These are phyloP conservation scores for Botrytis cinerea DNA, from an alignment of 2,329 filamentous ascomycete species.

Conservation along the genomic window DNA sequence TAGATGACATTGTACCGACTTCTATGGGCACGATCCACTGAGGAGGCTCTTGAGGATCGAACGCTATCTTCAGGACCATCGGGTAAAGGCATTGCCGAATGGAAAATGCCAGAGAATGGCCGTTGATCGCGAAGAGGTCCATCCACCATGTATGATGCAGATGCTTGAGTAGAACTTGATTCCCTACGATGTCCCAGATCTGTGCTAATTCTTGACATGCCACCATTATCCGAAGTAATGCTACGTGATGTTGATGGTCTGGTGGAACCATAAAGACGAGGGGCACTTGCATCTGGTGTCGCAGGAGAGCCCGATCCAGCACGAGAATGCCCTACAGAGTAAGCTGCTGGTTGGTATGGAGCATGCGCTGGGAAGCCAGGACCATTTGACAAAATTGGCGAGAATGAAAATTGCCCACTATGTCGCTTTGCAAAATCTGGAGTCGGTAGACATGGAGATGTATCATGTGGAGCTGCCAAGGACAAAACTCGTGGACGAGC, in stretches of 20 bases:
- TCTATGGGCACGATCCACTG: constrained; percentile 54
- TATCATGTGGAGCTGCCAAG: constrained; percentile 55
- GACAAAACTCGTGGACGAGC: constrained; percentile 60
- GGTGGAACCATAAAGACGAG: constrained; percentile 30
- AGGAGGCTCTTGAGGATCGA: constrained; percentile 60
- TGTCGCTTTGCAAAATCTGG: constrained; percentile 66
- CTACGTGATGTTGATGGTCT: constrained; percentile 63
- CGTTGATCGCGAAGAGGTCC: constrained; percentile 35
- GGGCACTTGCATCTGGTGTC: constrained; percentile 54
- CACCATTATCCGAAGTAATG: constrained; percentile 52
- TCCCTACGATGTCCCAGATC: constrained; percentile 54
- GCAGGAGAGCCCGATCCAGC: constrained; percentile 60
- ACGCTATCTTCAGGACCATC: constrained; percentile 60
- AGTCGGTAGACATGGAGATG: constrained; percentile 62
- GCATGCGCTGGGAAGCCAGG: constrained; percentile 54
- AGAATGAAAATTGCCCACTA: constrained; percentile 66
- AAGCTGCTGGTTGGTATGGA: constrained; percentile 56
- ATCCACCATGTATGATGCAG: constrained; percentile 46
- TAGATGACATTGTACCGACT: constrained; percentile 76
- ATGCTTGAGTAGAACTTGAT: constrained; percentile 57
- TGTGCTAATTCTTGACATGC: constrained; percentile 52
- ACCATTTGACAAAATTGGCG: constrained; percentile 49
- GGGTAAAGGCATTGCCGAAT: constrained; percentile 80
- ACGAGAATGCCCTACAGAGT: constrained; percentile 51
- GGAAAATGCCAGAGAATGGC: constrained; percentile 77